Conservation (phyloP, 768 basidiomycete species). For the Naganishia friedmannii region DNA sequence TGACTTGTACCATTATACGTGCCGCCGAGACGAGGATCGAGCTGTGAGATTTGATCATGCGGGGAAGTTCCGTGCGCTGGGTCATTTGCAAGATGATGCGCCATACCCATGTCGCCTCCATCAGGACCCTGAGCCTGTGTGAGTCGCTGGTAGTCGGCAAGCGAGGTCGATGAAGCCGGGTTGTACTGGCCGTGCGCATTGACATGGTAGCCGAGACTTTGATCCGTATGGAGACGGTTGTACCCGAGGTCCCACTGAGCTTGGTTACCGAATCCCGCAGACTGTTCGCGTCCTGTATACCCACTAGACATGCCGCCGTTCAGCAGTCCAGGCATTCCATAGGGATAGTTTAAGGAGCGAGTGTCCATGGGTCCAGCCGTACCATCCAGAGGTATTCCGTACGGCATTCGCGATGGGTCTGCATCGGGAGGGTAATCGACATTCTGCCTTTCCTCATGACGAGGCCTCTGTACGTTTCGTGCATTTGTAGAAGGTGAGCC, state of each 20-base stretch:
- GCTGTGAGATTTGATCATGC: slow-evolving; percentile 2
- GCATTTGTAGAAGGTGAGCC: slow-evolving; percentile 34
- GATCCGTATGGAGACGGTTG: not conserved
- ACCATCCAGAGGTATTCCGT: slow-evolving; percentile 14
- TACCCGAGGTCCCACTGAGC: slow-evolving; percentile 17
- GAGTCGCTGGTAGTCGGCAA: slow-evolving; percentile 18
- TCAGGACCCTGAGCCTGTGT: slow-evolving; percentile 11
- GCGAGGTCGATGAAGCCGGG: slow-evolving; percentile 13
- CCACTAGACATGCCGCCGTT: not conserved
- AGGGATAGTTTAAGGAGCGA: slow-evolving; percentile 6
- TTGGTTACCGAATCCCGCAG: slow-evolving; percentile 2
- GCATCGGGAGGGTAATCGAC: not conserved
- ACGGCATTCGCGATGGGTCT: slow-evolving; percentile 7
- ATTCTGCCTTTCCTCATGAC: slow-evolving; percentile 29
- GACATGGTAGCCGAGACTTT: slow-evolving; percentile 19
- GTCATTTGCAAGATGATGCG: slow-evolving; percentile 6
- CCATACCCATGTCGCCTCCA: not conserved
- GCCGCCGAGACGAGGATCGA: slow-evolving; percentile 7
- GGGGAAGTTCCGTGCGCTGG: not conserved
- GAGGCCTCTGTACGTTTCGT: slow-evolving; percentile 34
- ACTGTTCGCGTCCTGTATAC: not conserved
- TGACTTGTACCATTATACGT: not conserved
- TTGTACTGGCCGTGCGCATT: slow-evolving; percentile 5
- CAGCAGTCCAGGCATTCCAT: slow-evolving; percentile 20
- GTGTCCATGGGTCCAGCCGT: slow-evolving; percentile 14